Percentiles rank a stretch among this genome's conserved stretches.
Evolutionary conservation across 305 asterid genomes (phyloP).

Genomic region (Fraxinus angustifolia): DNA sequence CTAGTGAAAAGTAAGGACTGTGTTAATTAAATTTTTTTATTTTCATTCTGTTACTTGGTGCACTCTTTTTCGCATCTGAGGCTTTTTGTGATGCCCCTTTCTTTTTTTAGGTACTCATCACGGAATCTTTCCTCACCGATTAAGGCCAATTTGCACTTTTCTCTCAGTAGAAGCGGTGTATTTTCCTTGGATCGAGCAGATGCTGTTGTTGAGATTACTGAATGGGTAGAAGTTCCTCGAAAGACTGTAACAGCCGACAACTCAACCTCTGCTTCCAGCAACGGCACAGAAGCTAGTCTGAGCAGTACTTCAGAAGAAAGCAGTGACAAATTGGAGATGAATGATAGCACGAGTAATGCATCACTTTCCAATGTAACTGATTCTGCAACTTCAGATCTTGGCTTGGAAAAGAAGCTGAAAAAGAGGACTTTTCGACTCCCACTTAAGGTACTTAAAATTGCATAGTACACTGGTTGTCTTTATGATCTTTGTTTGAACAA

Average conservation of each 20-base stretch:
- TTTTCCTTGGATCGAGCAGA: slow-evolving; percentile 85
- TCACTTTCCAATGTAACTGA: slow-evolving; percentile 44
- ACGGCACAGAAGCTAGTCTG: slow-evolving; percentile 49
- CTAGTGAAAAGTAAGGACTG: slow-evolving; percentile 64
- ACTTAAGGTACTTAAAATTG: slow-evolving; percentile 53
- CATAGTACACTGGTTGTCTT: neutral
- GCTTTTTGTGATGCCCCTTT: slow-evolving; percentile 12
- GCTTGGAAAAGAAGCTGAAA: slow-evolving; percentile 81
- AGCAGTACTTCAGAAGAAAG: slow-evolving; percentile 54
- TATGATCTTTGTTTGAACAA: neutral
- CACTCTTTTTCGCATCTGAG: slow-evolving; percentile 13
- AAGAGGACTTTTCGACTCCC: slow-evolving; percentile 81
- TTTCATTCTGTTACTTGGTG: slow-evolving; percentile 1
- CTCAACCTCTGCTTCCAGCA: slow-evolving; percentile 64
- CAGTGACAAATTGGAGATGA: slow-evolving; percentile 43
- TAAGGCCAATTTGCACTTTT: slow-evolving; percentile 89
- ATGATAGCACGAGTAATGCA: slow-evolving; percentile 32
- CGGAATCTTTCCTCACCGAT: slow-evolving; percentile 89
- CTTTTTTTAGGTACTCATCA: slow-evolving; percentile 64
- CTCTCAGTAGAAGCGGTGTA: slow-evolving; percentile 90
- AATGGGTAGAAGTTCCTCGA: slow-evolving; percentile 93
- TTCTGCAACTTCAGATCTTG: slow-evolving; percentile 49
- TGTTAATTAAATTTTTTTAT: slow-evolving; percentile 13
- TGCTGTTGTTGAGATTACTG: slow-evolving; percentile 85
- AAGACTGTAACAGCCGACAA: slow-evolving; percentile 76